These are phyloP conservation scores for Cordyceps tenuipes DNA, from an alignment of 2,329 filamentous ascomycete species.

Conservation along the genomic window DNA sequence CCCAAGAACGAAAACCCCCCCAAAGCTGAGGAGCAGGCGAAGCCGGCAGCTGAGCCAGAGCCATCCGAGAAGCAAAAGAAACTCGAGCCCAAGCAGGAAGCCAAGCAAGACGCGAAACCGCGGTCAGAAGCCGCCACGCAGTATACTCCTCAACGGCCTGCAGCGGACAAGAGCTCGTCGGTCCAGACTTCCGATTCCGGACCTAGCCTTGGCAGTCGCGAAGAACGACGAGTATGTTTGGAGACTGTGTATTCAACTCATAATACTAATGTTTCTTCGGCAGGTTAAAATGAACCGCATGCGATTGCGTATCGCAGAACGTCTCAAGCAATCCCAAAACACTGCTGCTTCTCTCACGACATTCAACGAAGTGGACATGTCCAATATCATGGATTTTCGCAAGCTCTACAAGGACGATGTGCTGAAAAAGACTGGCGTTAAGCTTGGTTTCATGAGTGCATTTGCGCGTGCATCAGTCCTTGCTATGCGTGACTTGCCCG, in stretches of 20 bases:
- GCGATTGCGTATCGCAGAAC: constrained; percentile 93
- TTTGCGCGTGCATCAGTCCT: constrained; percentile 85
- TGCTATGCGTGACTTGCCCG: constrained; percentile 90
- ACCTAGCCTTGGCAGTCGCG: constrained; percentile 58
- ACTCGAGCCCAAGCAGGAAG: constrained; percentile 20
- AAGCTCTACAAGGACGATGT: constrained; percentile 96
- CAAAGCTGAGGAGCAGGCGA: constrained; percentile 22
- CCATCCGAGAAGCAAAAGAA: constrained; percentile 17
- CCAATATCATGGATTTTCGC: constrained; percentile 90
- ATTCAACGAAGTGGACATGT: constrained; percentile 99
- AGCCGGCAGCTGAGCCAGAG: constrained; percentile 15
- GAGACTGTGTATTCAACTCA: neutral
- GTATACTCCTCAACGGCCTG: neutral
- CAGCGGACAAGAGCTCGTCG: constrained; percentile 18
- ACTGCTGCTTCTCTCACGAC: constrained; percentile 94
- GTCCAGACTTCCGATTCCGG: constrained; percentile 11
- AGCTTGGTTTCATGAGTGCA: constrained; percentile 99
- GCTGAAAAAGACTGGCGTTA: constrained; percentile 91
- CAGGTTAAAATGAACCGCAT: constrained; percentile 99
- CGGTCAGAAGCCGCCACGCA: constrained; percentile 15
- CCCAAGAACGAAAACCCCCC: constrained; percentile 32
- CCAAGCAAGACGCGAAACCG: constrained; percentile 25
- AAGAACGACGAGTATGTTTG: constrained; percentile 72
- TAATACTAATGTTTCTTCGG: constrained; percentile 7
- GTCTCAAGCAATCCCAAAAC: constrained; percentile 98